These are phyloP conservation scores for Fusarium begoniae DNA, from an alignment of 2,329 filamentous ascomycete genomes.

Conservation along the genomic window DNA sequence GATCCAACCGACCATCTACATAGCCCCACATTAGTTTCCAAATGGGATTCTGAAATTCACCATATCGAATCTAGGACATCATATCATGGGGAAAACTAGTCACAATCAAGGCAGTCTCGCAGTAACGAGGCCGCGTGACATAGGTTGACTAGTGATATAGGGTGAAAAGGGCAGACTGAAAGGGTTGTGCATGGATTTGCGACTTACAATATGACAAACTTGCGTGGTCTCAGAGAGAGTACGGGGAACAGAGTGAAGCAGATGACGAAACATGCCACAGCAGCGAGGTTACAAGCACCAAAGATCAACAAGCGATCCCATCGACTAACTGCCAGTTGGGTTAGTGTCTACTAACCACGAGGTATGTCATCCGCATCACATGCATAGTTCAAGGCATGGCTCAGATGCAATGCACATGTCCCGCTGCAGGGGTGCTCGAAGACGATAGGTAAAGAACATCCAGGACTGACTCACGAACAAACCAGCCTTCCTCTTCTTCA, in stretches of 20 bases:
- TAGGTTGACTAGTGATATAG: constrained; percentile 16
- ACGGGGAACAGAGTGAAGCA: constrained; percentile 91
- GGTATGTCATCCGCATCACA: constrained; percentile 55
- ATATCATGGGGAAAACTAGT: constrained; percentile 26
- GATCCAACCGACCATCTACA: constrained; percentile 94
- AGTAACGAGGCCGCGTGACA: constrained; percentile 24
- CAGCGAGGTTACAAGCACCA: constrained; percentile 87
- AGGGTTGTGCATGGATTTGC: constrained; percentile 18
- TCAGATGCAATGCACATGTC: constrained; percentile 56
- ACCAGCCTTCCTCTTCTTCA: constrained; percentile 95
- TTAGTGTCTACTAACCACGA: constrained; percentile 52
- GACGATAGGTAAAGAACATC: constrained; percentile 34
- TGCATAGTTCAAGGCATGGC: constrained; percentile 50
- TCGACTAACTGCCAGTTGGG: constrained; percentile 78
- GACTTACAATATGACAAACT: constrained; percentile 97
- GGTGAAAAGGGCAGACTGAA: constrained; percentile 3
- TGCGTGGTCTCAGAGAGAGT: constrained; percentile 81
- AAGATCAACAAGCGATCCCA: constrained; percentile 97
- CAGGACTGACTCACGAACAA: constrained; percentile 79
- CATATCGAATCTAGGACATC: constrained; percentile 24
- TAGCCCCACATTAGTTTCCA: constrained; percentile 39
- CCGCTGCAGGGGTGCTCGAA: constrained; percentile 54
- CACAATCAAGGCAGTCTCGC: constrained; percentile 13
- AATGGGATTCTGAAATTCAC: constrained; percentile 23
- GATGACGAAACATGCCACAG: constrained; percentile 90